A percentile compares a stretch with the other conserved stretches of the same genome.
Conservation (phyloP, 768 basidiomycete genomes). For the Amanita rimosa region DNA sequence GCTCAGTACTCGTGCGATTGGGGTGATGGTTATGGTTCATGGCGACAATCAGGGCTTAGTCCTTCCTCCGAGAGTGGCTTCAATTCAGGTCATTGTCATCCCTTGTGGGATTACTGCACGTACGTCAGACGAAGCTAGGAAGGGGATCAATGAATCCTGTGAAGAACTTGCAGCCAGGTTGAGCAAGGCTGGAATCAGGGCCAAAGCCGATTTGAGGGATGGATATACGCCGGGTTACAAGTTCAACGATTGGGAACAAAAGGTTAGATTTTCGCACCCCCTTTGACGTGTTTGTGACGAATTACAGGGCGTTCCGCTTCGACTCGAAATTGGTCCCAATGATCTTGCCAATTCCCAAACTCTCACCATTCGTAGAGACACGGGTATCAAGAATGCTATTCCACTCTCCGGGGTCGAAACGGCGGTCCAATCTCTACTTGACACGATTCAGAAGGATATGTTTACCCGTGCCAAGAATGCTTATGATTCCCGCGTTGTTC, state of each 20-base stretch:
- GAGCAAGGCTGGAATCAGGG: conserved; percentile 63
- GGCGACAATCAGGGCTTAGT: conserved; percentile 97
- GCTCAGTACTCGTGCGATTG: conserved; percentile 88
- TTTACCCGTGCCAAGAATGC: conserved; percentile 62
- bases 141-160: conserved; percentile 65
- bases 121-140: conserved; percentile 56
- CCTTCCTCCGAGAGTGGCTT: conserved; percentile 94
- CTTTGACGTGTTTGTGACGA: not conserved
- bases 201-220: conserved; percentile 86
- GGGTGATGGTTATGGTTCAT: conserved; percentile 99
- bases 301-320: conserved; percentile 86
- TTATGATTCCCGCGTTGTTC: conserved; percentile 61
- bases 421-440: conserved; percentile 58
- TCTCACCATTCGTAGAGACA: conserved; percentile 71
- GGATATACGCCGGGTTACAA: conserved; percentile 98
- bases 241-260: conserved; percentile 99
- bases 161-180: conserved; percentile 66
- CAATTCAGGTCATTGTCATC: conserved; percentile 81
- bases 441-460: conserved; percentile 86
- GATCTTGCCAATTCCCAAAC: conserved; percentile 81
- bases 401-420: conserved; percentile 26
- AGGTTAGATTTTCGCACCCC: conserved; percentile 37
- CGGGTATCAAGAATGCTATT: conserved; percentile 33
- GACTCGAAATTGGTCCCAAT: conserved; percentile 93
- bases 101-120: conserved; percentile 93